Percentiles rank a stretch among this genome's conserved stretches.
These are phyloP conservation scores for Phytophthora constricta DNA, from an alignment of 352 stramenopile genomes.

Conservation along the genomic window DNA sequence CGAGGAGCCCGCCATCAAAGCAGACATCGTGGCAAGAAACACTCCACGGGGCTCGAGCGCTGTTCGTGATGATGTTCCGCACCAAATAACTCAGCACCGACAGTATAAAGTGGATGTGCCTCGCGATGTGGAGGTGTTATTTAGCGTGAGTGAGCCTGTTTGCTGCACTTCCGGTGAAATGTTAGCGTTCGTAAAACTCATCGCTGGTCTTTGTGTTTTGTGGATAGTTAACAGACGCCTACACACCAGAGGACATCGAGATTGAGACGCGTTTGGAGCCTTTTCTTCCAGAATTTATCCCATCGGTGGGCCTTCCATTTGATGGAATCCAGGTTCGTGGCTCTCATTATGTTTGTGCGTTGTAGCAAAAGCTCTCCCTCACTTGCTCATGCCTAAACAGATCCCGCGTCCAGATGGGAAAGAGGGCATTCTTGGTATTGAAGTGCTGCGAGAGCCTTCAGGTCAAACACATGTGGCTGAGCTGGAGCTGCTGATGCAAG, in stretches of 20 bases:
- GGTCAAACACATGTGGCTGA: constrained; percentile 88
- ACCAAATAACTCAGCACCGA: background rate
- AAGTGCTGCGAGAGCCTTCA: constrained; percentile 88
- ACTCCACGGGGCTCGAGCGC: background rate
- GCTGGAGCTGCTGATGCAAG: constrained; percentile 91
- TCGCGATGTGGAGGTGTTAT: constrained; percentile 61
- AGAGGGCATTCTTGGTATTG: constrained; percentile 77
- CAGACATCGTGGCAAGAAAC: constrained; percentile 11
- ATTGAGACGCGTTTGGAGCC: constrained; percentile 92
- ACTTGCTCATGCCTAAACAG: constrained; percentile 23
- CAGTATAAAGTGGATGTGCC: constrained; percentile 53
- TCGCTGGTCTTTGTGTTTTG: constrained; percentile 10
- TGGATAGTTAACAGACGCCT: constrained; percentile 74
- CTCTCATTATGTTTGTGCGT: background rate
- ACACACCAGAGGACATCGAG: constrained; percentile 90
- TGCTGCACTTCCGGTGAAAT: constrained; percentile 4
- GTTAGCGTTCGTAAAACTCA: constrained; percentile 2
- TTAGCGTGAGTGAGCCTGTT: constrained; percentile 50
- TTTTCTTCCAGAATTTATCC: constrained; percentile 94
- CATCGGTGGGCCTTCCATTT: constrained; percentile 69
- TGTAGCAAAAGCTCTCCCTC: background rate
- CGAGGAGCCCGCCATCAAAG: background rate
- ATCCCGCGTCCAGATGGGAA: constrained; percentile 90
- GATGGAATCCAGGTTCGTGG: constrained; percentile 68
- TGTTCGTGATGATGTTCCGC: background rate